Conservation (phyloP, 2,329 filamentous ascomycete genomes). For the Talaromyces sp. region DNA sequence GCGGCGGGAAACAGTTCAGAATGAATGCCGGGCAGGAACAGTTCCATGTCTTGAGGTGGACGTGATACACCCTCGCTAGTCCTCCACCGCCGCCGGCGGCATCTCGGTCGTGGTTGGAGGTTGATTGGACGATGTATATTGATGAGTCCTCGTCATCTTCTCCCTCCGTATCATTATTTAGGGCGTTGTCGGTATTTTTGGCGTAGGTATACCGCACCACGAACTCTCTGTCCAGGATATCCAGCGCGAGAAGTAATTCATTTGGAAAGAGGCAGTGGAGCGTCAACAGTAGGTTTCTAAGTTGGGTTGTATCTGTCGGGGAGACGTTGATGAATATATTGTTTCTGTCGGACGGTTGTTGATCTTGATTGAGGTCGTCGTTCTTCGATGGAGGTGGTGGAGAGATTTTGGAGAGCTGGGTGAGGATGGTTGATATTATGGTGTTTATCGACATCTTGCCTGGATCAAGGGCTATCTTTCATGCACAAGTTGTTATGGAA, state of each 20-base stretch:
- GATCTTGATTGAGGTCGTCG: background rate
- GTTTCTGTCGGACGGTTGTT: constrained; percentile 25
- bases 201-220: constrained; percentile 55
- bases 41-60: constrained; percentile 74
- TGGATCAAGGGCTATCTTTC: background rate
- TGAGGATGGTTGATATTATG: constrained; percentile 15
- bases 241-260: constrained; percentile 76
- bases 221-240: constrained; percentile 75
- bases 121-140: constrained; percentile 64
- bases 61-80: constrained; percentile 56
- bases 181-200: background rate
- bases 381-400: background rate
- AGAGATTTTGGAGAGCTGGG: constrained; percentile 15
- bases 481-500: no score
- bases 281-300: constrained; percentile 63
- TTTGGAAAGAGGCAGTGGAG: constrained; percentile 82
- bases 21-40: constrained; percentile 86
- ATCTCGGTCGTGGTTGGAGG: constrained; percentile 24
- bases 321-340: constrained; percentile 11
- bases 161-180: constrained; percentile 11
- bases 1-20: constrained; percentile 60
- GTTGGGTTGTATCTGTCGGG: constrained; percentile 18
- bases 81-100: constrained; percentile 15
- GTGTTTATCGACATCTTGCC: background rate
- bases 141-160: constrained; percentile 5